Conservation (phyloP, 768 basidiomycete genomes). For the Russula lepida region DNA sequence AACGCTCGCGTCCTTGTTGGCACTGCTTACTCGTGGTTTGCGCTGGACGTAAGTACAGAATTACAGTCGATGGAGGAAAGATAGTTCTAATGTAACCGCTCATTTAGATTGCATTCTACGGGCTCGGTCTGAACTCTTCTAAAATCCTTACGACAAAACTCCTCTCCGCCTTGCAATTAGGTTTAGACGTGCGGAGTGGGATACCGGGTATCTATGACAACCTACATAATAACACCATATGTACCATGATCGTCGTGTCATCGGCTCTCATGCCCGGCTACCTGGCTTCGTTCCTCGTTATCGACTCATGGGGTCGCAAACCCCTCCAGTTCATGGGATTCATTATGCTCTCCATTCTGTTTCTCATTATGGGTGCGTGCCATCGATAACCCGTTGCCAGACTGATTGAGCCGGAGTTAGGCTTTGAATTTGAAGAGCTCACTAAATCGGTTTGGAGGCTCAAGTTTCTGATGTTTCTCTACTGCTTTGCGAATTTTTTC, state of each 20-base stretch:
- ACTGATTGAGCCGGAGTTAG: slow-evolving; percentile 11
- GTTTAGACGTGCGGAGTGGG: slow-evolving; percentile 34
- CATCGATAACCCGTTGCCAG: neutral
- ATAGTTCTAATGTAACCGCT: neutral
- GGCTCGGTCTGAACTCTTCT: slow-evolving; percentile 75
- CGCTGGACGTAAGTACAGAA: slow-evolving; percentile 55
- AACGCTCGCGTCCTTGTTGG: slow-evolving; percentile 77
- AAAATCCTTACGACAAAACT: slow-evolving; percentile 56
- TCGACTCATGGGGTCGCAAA: slow-evolving; percentile 76
- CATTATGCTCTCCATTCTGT: slow-evolving; percentile 52
- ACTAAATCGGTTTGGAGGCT: slow-evolving; percentile 23
- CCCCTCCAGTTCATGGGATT: slow-evolving; percentile 79
- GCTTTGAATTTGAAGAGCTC: slow-evolving; percentile 27
- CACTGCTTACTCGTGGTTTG: slow-evolving; percentile 81
- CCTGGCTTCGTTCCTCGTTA: slow-evolving; percentile 52
- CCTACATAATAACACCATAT: slow-evolving; percentile 56
- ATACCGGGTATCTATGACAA: slow-evolving; percentile 36
- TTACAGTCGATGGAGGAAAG: neutral
- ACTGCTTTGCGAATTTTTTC: slow-evolving; percentile 36
- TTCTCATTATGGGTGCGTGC: slow-evolving; percentile 57
- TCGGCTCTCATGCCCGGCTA: slow-evolving; percentile 82
- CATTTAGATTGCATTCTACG: slow-evolving; percentile 74
- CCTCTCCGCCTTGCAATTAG: slow-evolving; percentile 45
- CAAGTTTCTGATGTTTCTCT: slow-evolving; percentile 31
- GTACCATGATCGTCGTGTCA: slow-evolving; percentile 65